Evolutionary conservation across 1,284 basidiomycete species (phyloP), one percentile per base, ranked within the genome.

Genomic region (Leccinum idahoense): DNA sequence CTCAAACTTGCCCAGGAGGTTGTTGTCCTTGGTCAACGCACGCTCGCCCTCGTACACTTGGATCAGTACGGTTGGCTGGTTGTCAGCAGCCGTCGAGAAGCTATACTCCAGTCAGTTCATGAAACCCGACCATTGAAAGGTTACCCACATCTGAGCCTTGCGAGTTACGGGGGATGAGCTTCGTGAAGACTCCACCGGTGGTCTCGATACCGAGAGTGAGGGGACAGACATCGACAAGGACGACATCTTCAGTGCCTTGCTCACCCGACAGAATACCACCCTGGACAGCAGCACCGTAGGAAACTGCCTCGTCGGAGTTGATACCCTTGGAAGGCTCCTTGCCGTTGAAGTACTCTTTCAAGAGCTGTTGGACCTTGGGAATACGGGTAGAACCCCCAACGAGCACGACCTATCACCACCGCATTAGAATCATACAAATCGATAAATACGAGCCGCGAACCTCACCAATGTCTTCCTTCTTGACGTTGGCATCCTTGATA

Each of bases 381-480:
- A 98, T 98, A 88, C 96, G 94, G 67, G 96, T 98, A 12, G 96
- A 98, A 78, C 96, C 96, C 80, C 96, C 96, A 67, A 98, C 95
- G 63, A 98, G 92, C 41, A 92, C 89, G 64, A 92, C 79, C 87
- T 88, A 58, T 11, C 15, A 55, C 20, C n/a, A 20, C 23, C 49
- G 5, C 29, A 20, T 69, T 8, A 64, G 35, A 14, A 3, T 2
- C 29, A 7, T 5, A 10, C 5, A 29, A 12, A 2, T 4, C 15
- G 1, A 35, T 23, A 5, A 23, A 14, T 7, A 18, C 23, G 58
- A 51, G 1, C 12, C 1, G 74, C 85, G 62, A 65, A 91, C 91
- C 80, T 98, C 96, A 73, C 97, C 88, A 65, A 99, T 80, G 71
- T 96, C 93, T 70, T 98, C 94, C 87, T 98, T 98, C 87, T 96